Conservation (phyloP, 2,329 filamentous ascomycete genomes). For the Exophiala aquamarina region DNA sequence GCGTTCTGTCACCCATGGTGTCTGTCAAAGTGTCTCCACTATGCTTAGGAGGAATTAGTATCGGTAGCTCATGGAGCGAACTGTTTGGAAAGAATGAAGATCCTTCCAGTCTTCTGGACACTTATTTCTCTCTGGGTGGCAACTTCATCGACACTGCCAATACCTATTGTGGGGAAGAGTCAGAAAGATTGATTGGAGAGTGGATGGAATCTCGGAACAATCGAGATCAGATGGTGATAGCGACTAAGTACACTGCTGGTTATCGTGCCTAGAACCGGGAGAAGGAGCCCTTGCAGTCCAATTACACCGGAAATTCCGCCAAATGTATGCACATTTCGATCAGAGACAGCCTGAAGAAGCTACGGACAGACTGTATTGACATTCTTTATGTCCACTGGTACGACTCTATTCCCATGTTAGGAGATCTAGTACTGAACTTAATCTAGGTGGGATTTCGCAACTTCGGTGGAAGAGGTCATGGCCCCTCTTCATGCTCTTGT, state of each 20-base stretch:
- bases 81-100: too few relatives aligned
- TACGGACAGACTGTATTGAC: constrained; percentile 56
- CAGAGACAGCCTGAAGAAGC: constrained; percentile 45
- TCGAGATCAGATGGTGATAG: constrained; percentile 68
- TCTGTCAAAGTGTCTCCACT: constrained; percentile 54
- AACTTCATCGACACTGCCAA: constrained; percentile 56
- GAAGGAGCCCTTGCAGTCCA: constrained; percentile 30
- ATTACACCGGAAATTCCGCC: constrained; percentile 46
- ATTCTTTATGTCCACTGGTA: constrained; percentile 58
- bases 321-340: constrained; percentile 45
- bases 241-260: constrained; percentile 59
- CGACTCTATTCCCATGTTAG: too few relatives aligned
- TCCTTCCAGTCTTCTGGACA: constrained; percentile 54
- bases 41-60: constrained; percentile 56
- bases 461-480: constrained; percentile 66
- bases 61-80: constrained; percentile 53
- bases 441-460: constrained; percentile 57
- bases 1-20: constrained; percentile 52
- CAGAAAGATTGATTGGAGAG: constrained; percentile 51
- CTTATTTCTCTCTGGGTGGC: constrained; percentile 46
- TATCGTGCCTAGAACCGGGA: constrained; percentile 53
- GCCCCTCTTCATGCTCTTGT: constrained; percentile 65
- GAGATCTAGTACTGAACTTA: too few relatives aligned
- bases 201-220: constrained; percentile 57
- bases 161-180: constrained; percentile 42